Conservation (phyloP, 2,329 filamentous ascomycete genomes). For the Arthrobotrys entomopaga region DNA sequence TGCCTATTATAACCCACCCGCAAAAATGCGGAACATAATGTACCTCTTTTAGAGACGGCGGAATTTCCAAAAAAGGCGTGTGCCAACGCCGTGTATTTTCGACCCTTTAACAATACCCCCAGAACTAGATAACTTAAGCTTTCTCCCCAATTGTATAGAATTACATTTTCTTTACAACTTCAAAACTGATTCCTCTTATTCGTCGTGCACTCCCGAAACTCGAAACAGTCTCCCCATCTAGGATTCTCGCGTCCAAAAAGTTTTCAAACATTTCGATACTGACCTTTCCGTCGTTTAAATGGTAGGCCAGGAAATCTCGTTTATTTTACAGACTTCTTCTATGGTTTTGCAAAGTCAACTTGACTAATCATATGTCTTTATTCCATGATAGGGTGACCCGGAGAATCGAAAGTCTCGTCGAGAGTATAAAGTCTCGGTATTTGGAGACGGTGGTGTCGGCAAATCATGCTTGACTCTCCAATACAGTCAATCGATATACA, state of each 20-base stretch:
- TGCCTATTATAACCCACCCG: neutral
- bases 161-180: no score
- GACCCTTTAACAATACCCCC: neutral
- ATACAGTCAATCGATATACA: conserved; percentile 93
- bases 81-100: conserved; percentile 5
- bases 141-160: no score
- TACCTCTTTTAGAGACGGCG: neutral
- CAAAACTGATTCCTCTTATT: no score
- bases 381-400: neutral
- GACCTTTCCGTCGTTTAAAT: neutral
- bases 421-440: conserved; percentile 94
- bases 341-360: neutral
- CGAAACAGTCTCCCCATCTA: neutral
- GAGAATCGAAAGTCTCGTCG: neutral
- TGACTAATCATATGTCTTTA: neutral
- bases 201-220: neutral
- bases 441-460: conserved; percentile 96
- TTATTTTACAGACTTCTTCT: neutral
- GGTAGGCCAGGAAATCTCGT: neutral
- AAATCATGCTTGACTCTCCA: conserved; percentile 99
- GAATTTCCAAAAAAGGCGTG: neutral
- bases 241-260: neutral
- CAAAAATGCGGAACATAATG: neutral
- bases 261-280: neutral
- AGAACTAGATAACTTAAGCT: no score